Evolutionary conservation across 352 stramenopile genomes (phyloP).

Genomic region (Phytophthora quininea): DNA sequence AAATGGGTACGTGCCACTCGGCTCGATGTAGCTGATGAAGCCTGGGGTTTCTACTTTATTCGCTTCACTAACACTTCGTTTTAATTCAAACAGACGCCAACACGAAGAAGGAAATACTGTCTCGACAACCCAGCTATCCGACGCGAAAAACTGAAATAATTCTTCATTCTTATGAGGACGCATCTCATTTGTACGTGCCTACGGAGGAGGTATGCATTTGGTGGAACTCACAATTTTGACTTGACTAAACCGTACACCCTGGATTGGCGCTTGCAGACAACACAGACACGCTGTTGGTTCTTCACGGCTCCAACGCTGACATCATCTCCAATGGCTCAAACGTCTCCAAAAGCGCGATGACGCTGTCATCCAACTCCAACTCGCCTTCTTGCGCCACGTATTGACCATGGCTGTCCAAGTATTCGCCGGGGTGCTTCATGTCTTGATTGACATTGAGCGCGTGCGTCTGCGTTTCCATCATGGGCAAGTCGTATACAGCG

Average conservation of each 20-base stretch:
- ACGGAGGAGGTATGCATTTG: slow-evolving; percentile 25
- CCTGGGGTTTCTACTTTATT: too few relatives aligned
- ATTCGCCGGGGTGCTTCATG: slow-evolving; percentile 23
- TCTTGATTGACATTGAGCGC: slow-evolving; percentile 13
- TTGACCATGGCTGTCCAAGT: slow-evolving; percentile 33
- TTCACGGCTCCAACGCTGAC: slow-evolving; percentile 28
- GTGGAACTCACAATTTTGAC: slow-evolving; percentile 28
- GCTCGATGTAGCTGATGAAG: too few relatives aligned
- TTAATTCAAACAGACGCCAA: not conserved
- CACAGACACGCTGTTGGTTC: slow-evolving; percentile 15
- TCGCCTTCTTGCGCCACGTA: slow-evolving; percentile 32
- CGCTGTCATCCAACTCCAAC: slow-evolving; percentile 38
- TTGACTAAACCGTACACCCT: slow-evolving; percentile 33
- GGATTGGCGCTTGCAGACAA: slow-evolving; percentile 25
- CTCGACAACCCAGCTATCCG: not conserved
- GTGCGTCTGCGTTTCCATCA: slow-evolving; percentile 3
- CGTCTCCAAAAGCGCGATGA: slow-evolving; percentile 44
- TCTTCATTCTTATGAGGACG: slow-evolving; percentile 36
- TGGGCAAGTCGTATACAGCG: slow-evolving; percentile 6
- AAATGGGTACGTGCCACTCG: too few relatives aligned
- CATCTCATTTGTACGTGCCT: slow-evolving; percentile 35
- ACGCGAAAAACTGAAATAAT: slow-evolving; percentile 9
- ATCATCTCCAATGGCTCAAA: slow-evolving; percentile 49
- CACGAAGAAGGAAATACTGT: too few relatives aligned
- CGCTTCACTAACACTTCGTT: too few relatives aligned